Evolutionary conservation across 352 stramenopile species (phyloP).

Genomic region (Peronospora belbahrii): DNA sequence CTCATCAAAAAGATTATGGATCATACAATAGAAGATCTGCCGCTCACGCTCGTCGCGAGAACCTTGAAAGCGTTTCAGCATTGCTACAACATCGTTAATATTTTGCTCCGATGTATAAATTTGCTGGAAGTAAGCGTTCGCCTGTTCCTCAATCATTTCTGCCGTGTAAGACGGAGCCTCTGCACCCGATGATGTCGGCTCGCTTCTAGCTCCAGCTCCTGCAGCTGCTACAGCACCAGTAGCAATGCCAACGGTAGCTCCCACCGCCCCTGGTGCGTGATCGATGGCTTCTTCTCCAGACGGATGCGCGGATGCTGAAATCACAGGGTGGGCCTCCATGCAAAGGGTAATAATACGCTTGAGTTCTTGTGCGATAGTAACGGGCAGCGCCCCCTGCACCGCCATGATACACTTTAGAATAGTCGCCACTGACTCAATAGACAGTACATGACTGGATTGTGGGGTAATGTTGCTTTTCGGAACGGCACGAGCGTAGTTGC

Average conservation of each 20-base stretch:
- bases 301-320: constrained; percentile 53
- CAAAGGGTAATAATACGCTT: constrained; percentile 77
- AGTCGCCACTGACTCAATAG: constrained; percentile 75
- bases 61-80: constrained; percentile 97
- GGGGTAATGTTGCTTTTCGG: constrained; percentile 77
- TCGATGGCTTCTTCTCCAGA: constrained; percentile 27
- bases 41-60: constrained; percentile 93
- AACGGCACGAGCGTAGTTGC: constrained; percentile 74
- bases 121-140: constrained; percentile 98
- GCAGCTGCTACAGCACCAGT: constrained; percentile 7
- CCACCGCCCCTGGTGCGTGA: constrained; percentile 9
- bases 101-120: constrained; percentile 98
- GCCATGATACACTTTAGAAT: constrained; percentile 81
- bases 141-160: constrained; percentile 98
- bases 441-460: constrained; percentile 70
- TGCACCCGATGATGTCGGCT: constrained; percentile 12
- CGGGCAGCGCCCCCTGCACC: constrained; percentile 56
- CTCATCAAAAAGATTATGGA: constrained; percentile 99
- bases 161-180: constrained; percentile 55
- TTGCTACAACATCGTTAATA: constrained; percentile 96
- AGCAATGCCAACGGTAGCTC: constrained; percentile 8
- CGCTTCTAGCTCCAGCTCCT: constrained; percentile 8
- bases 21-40: constrained; percentile 99
- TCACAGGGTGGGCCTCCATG: constrained; percentile 78
- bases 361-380: constrained; percentile 68